Evolutionary conservation across 108 stramenopile species (phyloP).

Genomic region (Cyclotella cryptica): DNA sequence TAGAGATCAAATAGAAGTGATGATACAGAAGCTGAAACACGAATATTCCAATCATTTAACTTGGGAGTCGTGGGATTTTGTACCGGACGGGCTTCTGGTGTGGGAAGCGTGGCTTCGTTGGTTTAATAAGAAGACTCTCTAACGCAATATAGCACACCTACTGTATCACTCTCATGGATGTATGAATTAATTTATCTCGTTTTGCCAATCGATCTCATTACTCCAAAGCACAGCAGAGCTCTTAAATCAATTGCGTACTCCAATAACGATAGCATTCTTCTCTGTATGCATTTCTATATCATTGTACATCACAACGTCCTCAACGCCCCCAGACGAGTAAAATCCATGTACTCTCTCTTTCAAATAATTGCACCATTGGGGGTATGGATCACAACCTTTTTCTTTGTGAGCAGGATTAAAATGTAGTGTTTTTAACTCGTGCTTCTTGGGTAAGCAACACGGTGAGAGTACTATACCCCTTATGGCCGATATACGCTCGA

Average conservation of each 20-base stretch:
- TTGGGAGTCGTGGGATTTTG: conserved; percentile 74
- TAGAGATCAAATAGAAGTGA: conserved; percentile 8
- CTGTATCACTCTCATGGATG: too few relatives aligned
- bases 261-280: conserved; percentile 37
- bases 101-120: conserved; percentile 73
- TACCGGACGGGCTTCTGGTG: conserved; percentile 84
- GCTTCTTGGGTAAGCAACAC: conserved; percentile 45
- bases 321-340: conserved; percentile 3
- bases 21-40: background rate
- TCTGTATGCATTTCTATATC: conserved; percentile 38
- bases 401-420: conserved; percentile 2
- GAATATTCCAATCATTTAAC: conserved; percentile 10
- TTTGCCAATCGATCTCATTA: background rate
- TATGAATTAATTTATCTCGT: too few relatives aligned
- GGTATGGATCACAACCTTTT: conserved; percentile 15
- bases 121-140: background rate
- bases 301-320: conserved; percentile 12
- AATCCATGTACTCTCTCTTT: conserved; percentile 18
- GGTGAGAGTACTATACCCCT: conserved; percentile 40
- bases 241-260: conserved; percentile 14
- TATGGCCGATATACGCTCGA: conserved; percentile 31
- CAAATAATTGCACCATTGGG: conserved; percentile 31
- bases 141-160: background rate
- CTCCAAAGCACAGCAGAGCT: background rate
- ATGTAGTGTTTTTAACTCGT: conserved; percentile 8